Evolutionary conservation across 352 stramenopile species (phyloP), one percentile per base, ranked within the genome.

Genomic region (Phytopythium aichiense): DNA sequence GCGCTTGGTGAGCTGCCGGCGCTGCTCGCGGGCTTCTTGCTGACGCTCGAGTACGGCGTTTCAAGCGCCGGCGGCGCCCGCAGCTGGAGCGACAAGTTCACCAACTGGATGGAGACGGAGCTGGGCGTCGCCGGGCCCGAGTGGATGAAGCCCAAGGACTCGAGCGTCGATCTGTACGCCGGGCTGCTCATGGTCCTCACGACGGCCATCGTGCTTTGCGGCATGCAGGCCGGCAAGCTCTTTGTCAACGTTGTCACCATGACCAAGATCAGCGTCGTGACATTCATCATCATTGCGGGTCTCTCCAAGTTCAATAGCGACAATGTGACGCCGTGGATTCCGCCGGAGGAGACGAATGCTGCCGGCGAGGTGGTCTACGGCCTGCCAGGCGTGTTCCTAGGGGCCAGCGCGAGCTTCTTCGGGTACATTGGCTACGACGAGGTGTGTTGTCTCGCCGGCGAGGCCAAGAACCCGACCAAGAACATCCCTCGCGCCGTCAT

Each of bases 371-470:
- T 81, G 12, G 73, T 73, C 12, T 95, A 84, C 59, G 90, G 90
- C 42, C 85, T 73, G 73, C 74, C 74, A 0, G 90, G 91, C 1
- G 78, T 99, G 8, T 71, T 98, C 22, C 69, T 93, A 18, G 95
- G 96, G 1, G 87, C 92, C 0, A 96, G 91, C 33, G 91, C 91
- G 35, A 97, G 88, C 43, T 99, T 98, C 66, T 99, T 98, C 69
- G 96, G 96, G 4, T 99, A 98, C 69, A 88, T 99, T 59, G 97
- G 97, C 16, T 99, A 97, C 68, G 86, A 99, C 71, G 96, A 98
- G 72, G 88, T 99, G 4, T 98, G 92, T 69, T 98, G 94, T 57
- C 66, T 98, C 16, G 91, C 93, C 0, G 89, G 81, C 0, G 91
- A 97, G 61, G 80, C 89, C 1, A 95, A 91, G 66, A 77, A 97